phyloP scores from a whole-genome alignment of 331 rosid genomes.

The Acacia pycnantha region DNA sequence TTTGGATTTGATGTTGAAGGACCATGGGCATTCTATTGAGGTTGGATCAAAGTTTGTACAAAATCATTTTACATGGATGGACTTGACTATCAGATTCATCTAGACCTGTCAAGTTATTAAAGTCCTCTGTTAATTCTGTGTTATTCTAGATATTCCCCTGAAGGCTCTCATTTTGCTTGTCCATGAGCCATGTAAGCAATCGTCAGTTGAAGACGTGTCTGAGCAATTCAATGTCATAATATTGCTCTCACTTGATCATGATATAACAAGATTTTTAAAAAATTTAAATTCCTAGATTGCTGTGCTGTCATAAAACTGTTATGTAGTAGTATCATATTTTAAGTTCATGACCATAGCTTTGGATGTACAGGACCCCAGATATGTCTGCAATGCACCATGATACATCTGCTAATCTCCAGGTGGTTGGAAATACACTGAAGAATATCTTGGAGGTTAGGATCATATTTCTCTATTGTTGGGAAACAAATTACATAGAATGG shows the following conservation, averaged over 20 bases:
- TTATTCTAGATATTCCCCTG: too few species aligned
- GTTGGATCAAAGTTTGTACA: too few species aligned
- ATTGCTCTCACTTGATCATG: neutral
- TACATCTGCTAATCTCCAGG: conserved; percentile 67
- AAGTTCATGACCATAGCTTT: neutral
- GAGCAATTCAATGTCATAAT: neutral
- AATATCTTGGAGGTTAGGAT: conserved; percentile 52
- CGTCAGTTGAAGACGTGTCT: neutral
- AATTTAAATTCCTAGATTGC: neutral
- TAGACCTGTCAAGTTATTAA: too few species aligned
- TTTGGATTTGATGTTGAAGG: too few species aligned
- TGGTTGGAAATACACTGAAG: conserved; percentile 59
- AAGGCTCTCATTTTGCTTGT: neutral
- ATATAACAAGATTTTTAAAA: neutral
- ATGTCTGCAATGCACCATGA: conserved; percentile 91
- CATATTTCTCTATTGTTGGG: neutral
- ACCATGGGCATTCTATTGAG: too few species aligned
- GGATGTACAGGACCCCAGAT: conserved; percentile 74
- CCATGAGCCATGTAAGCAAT: neutral
- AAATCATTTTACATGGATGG: too few species aligned
- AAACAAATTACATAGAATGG: neutral
- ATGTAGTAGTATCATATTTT: neutral
- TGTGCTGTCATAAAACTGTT: neutral
- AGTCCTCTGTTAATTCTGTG: too few species aligned
- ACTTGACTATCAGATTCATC: too few species aligned